Evolutionary conservation across 1,284 basidiomycete genomes (phyloP), one percentile per base, ranked within the genome.

Genomic region (Sporisorium iseilematis-ciliati): DNA sequence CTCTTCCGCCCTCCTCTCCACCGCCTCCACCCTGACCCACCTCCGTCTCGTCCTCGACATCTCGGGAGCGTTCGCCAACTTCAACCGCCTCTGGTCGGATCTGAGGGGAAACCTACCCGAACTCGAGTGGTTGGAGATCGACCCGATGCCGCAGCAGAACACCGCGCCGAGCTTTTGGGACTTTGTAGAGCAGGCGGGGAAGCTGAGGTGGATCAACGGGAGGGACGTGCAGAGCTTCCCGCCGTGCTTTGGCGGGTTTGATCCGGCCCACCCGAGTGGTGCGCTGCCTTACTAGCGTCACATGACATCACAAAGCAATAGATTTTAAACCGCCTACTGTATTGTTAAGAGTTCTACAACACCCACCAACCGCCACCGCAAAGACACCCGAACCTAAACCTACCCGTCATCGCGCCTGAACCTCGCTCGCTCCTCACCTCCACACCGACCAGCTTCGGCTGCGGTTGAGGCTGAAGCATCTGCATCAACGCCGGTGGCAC

Each of bases 361-460:
- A 65, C 64, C 73, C 73, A 75, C 73, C 73, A 75, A 29, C 20
- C 7, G 0, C 73, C 73, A 14, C 73, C 73, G 52, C 73, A 75
- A 7, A 75, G 38, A 58, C 73, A 75, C 21, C 2, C n/a, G 29
- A 33, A 57, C 23, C 54, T 64, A 41, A 68, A 73, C 7, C 20
- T 20, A 7, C 14, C 57, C 50, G 3, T 14, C 23, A 6, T 18
- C 50, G 21, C 54, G n/a, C 6, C 18, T 16, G 4, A 21, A 31
- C 8, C 21, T 25, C 1, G 14, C 23, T 25, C 14, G 2, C 35
- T 42, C 16, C 11, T 25, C 20, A 57, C 48, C 10, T 70, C 67
- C 2, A 70, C 48, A 10, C 35, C 26, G 12, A 69, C 53, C 35
- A 69, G 12, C 51, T 50, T 62, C 7, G 65, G 65, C 26, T 54